These are phyloP conservation scores for Selenicereus undatus DNA, from an alignment of 148 eudicot species.

Conservation along the genomic window DNA sequence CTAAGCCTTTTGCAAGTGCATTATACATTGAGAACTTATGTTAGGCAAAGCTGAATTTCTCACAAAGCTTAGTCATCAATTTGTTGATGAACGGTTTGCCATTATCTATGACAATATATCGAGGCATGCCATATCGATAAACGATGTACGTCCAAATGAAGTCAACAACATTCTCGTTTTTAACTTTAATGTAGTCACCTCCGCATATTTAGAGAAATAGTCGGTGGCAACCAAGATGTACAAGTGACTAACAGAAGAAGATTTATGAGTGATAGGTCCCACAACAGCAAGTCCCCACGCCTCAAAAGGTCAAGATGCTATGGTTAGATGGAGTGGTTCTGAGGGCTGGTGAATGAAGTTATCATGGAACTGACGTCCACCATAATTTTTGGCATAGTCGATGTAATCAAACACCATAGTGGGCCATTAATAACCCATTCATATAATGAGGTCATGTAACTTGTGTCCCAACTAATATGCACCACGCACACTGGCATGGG, in stretches of 20 bases:
- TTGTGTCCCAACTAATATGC: too few species aligned
- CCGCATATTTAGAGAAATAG: not conserved
- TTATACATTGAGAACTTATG: not conserved
- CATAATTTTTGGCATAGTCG: not conserved
- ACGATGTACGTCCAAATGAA: too few species aligned
- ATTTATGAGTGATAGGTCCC: not conserved
- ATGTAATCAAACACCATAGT: too few species aligned
- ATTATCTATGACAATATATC: not conserved
- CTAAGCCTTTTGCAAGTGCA: not conserved
- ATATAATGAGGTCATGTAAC: too few species aligned
- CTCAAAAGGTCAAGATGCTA: not conserved
- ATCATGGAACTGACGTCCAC: not conserved
- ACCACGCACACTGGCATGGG: too few species aligned
- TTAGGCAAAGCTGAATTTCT: too few species aligned
- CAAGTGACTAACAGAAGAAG: not conserved
- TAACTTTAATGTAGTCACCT: not conserved
- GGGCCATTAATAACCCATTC: too few species aligned
- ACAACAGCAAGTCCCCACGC: not conserved
- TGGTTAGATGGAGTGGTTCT: not conserved
- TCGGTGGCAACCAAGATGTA: not conserved
- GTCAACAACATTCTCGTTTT: not conserved
- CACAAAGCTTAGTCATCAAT: not conserved
- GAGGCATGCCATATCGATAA: too few species aligned
- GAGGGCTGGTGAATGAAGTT: not conserved
- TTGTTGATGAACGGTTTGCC: not conserved